A percentile compares a stretch with the other conserved stretches of the same genome.
Conservation (phyloP, 2,329 filamentous ascomycete species). For the Ophiostoma quercus region DNA sequence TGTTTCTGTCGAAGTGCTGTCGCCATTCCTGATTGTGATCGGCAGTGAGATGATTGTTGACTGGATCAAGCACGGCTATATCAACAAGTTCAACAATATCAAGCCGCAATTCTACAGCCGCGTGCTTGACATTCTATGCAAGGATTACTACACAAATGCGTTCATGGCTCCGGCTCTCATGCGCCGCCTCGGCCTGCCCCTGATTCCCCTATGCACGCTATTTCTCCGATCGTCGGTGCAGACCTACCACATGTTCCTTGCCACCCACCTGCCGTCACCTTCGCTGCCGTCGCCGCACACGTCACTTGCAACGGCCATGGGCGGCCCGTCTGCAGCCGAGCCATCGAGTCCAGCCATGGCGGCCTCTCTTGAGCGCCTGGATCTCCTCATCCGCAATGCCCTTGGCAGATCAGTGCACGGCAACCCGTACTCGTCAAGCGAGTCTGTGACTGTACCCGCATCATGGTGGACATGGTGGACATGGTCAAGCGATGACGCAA, state of each 20-base stretch:
- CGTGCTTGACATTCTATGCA: slow-evolving; percentile 88
- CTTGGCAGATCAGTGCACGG: slow-evolving; percentile 69
- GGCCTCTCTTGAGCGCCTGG: slow-evolving; percentile 72
- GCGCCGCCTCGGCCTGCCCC: slow-evolving; percentile 79
- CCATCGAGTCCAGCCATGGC: slow-evolving; percentile 68
- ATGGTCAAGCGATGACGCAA: slow-evolving; percentile 63
- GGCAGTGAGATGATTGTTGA: slow-evolving; percentile 97
- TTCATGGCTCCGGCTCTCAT: slow-evolving; percentile 88
- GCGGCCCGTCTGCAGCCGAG: slow-evolving; percentile 50
- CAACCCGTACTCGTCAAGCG: slow-evolving; percentile 38
- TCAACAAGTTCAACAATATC: slow-evolving; percentile 97
- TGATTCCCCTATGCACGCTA: slow-evolving; percentile 87
- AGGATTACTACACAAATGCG: slow-evolving; percentile 96
- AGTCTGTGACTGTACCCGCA: not conserved
- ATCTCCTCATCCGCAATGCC: slow-evolving; percentile 69
- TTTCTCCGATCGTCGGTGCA: slow-evolving; percentile 93
- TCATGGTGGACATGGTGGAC: slow-evolving; percentile 18
- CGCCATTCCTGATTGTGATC: slow-evolving; percentile 87
- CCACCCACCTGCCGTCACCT: slow-evolving; percentile 74
- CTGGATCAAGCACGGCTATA: slow-evolving; percentile 94
- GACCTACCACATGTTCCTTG: slow-evolving; percentile 97
- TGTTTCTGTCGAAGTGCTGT: slow-evolving; percentile 75
- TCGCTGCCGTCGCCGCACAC: slow-evolving; percentile 61
- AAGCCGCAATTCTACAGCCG: slow-evolving; percentile 84
- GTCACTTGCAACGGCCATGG: slow-evolving; percentile 40